Evolutionary conservation across 306 rosid species (phyloP).

Genomic region (Potentilla sterilis): DNA sequence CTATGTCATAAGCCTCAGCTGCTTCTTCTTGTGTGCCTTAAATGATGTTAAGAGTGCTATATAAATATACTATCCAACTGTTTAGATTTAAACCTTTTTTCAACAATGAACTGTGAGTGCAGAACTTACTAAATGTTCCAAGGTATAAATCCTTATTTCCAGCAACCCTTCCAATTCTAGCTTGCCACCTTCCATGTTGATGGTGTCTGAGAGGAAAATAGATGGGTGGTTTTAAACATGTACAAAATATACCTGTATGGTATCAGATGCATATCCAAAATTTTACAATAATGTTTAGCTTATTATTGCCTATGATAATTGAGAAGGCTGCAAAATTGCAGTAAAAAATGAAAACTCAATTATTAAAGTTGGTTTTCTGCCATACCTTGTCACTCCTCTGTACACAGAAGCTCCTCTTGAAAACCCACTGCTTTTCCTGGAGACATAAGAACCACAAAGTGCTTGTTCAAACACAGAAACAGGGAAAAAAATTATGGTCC

Average conservation of each 20-base stretch:
- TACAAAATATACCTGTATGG: background rate
- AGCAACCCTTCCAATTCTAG: slow-evolving; percentile 95
- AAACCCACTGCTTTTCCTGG: slow-evolving; percentile 99
- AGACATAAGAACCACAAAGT: slow-evolving; percentile 14
- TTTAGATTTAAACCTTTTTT: background rate
- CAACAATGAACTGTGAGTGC: no score
- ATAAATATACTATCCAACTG: background rate
- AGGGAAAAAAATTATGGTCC: slow-evolving; percentile 19
- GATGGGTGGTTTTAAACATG: slow-evolving; percentile 2
- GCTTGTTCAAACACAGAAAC: background rate
- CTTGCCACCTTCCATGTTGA: slow-evolving; percentile 99
- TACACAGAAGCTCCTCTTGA: slow-evolving; percentile 99
- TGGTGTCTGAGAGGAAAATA: slow-evolving; percentile 62
- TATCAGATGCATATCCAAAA: slow-evolving; percentile 3
- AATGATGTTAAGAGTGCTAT: background rate
- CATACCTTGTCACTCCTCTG: slow-evolving; percentile 99
- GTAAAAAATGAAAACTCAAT: slow-evolving; percentile 49
- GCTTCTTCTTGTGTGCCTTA: slow-evolving; percentile 98
- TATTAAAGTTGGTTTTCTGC: slow-evolving; percentile 41
- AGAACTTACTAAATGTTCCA: slow-evolving; percentile 87
- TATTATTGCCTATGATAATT: slow-evolving; percentile 37
- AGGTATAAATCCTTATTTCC: slow-evolving; percentile 98
- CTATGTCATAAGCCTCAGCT: slow-evolving; percentile 97
- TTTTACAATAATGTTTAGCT: slow-evolving; percentile 23
- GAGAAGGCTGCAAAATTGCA: slow-evolving; percentile 50